phyloP scores from a whole-genome alignment of 192 early-diverging fungal genomes.

The Umbelopsis isabellina region DNA sequence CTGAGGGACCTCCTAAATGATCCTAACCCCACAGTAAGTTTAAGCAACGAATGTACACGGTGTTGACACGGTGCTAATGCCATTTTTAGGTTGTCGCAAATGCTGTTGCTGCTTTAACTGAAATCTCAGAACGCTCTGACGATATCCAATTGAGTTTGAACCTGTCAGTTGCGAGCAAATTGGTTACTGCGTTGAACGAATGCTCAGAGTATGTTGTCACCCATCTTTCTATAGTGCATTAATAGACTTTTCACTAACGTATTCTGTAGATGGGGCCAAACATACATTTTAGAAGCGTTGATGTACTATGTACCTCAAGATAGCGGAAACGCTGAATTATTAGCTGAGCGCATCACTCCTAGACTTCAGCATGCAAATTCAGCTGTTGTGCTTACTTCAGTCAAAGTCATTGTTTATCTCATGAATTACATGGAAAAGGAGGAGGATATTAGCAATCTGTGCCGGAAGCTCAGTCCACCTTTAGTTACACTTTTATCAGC shows the following conservation, averaged over 20 bases:
- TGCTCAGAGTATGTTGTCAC: constrained; percentile 80
- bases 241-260: background rate
- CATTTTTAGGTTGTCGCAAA: constrained; percentile 87
- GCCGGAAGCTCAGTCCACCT: constrained; percentile 88
- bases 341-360: constrained; percentile 88
- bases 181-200: constrained; percentile 92
- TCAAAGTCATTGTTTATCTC: constrained; percentile 92
- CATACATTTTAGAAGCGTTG: constrained; percentile 90
- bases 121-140: constrained; percentile 90
- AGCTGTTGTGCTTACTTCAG: constrained; percentile 81
- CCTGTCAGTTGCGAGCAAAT: constrained; percentile 85
- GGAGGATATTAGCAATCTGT: constrained; percentile 71
- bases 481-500: constrained; percentile 89
- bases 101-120: constrained; percentile 89
- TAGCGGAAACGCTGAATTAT: constrained; percentile 83
- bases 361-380: constrained; percentile 95
- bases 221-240: background rate
- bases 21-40: constrained; percentile 82
- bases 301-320: constrained; percentile 92
- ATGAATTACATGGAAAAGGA: constrained; percentile 91
- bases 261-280: constrained; percentile 85
- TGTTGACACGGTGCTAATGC: background rate
- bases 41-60: background rate
- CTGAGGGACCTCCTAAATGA: constrained; percentile 85
- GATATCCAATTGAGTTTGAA: constrained; percentile 86